These are phyloP conservation scores for Astrephomene gubernaculifera DNA, from an alignment of 139 green algal species.

Conservation along the genomic window DNA sequence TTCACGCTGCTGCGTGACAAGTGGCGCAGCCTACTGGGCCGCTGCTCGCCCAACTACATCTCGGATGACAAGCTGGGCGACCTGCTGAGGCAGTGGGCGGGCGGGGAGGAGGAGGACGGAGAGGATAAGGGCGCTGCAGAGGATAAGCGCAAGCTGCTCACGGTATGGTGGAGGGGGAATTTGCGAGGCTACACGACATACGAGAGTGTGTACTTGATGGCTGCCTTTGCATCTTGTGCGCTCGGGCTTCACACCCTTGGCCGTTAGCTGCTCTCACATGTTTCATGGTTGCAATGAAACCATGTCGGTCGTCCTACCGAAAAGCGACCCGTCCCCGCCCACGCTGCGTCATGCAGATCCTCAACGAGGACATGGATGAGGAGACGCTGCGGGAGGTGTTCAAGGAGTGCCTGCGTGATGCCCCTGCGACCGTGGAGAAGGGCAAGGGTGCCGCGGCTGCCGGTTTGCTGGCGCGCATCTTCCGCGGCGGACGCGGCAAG, in stretches of 20 bases:
- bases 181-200: no score
- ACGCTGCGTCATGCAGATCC: constrained; percentile 57
- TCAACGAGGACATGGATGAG: constrained; percentile 78
- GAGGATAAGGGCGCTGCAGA: not conserved
- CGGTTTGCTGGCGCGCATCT: constrained; percentile 18
- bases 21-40: constrained; percentile 68
- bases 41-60: constrained; percentile 66
- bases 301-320: no score
- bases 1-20: constrained; percentile 70
- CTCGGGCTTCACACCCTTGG: no score
- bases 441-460: not conserved
- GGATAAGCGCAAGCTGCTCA: constrained; percentile 58
- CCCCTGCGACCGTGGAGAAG: constrained; percentile 43
- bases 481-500: not conserved
- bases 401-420: constrained; percentile 65
- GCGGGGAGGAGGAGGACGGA: constrained; percentile 52
- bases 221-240: no score
- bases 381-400: constrained; percentile 66
- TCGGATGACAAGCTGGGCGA: constrained; percentile 64
- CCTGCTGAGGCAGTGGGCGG: constrained; percentile 76
- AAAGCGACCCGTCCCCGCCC: no score
- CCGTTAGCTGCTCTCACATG: no score
- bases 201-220: no score
- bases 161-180: constrained; percentile 3
- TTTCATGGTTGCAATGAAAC: no score